phyloP scores from a whole-genome alignment of 805 yeast species.

The Wickerhamomyces bisporus region DNA sequence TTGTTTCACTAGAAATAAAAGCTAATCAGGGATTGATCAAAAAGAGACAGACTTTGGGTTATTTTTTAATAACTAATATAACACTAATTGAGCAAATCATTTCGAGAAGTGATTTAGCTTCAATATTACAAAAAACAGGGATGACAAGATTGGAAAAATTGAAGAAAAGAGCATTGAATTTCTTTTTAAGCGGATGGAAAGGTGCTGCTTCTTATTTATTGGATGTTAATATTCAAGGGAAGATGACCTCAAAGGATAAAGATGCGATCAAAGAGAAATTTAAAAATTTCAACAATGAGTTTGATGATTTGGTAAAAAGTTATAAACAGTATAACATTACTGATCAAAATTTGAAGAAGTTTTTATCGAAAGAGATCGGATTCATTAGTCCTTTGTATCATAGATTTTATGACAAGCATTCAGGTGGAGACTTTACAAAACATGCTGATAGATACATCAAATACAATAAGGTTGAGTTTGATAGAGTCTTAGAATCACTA shows the following conservation, averaged over 20 bases:
- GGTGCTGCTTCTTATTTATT: constrained; percentile 68
- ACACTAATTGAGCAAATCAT: constrained; percentile 71
- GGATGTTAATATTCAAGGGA: constrained; percentile 69
- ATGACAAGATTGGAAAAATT: constrained; percentile 58
- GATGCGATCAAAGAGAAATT: constrained; percentile 83
- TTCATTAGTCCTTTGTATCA: constrained; percentile 80
- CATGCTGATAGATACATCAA: constrained; percentile 66
- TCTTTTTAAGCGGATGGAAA: constrained; percentile 77
- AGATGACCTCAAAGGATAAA: constrained; percentile 61
- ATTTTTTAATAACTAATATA: constrained; percentile 63
- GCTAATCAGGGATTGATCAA: constrained; percentile 32
- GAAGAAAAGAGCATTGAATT: constrained; percentile 66
- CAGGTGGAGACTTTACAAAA: constrained; percentile 64
- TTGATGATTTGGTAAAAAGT: constrained; percentile 68
- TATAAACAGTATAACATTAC: constrained; percentile 62
- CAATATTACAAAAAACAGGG: constrained; percentile 55
- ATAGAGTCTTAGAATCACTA: constrained; percentile 30
- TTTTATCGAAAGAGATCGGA: constrained; percentile 63
- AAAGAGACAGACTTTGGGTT: constrained; percentile 49
- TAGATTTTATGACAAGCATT: constrained; percentile 76
- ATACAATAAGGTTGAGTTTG: constrained; percentile 47
- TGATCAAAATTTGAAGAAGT: constrained; percentile 59
- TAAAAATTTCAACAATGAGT: constrained; percentile 71
- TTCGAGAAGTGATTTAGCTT: constrained; percentile 51
- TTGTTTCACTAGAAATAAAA: constrained; percentile 57